phyloP scores from a whole-genome alignment of 176 grass and related monocot genomes.

The Avena atlantica region DNA sequence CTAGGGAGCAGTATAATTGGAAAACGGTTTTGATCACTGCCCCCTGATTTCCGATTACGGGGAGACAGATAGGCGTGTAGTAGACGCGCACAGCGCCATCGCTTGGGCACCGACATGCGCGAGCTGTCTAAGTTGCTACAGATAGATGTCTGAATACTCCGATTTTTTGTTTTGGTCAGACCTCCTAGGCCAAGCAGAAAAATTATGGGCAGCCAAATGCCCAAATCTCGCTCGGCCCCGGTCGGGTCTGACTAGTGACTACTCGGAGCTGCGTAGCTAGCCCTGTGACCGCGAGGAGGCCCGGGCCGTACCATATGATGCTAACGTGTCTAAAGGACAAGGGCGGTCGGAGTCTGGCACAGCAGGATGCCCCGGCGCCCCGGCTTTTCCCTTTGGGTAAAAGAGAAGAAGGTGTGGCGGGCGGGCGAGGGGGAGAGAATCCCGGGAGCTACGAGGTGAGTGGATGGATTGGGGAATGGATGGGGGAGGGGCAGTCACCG shows the following conservation, averaged over 20 bases:
- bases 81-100: not conserved
- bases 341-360: constrained; percentile 27
- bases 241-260: not conserved
- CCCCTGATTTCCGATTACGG: not conserved
- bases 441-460: not conserved
- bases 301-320: not conserved
- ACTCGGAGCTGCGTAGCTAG: not conserved
- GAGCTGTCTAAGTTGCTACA: not conserved
- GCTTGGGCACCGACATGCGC: not conserved
- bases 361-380: constrained; percentile 34
- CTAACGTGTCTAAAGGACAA: constrained; percentile 32
- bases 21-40: not conserved
- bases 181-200: not conserved
- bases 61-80: not conserved
- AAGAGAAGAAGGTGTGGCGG: not conserved
- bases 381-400: constrained; percentile 39
- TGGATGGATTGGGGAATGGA: not conserved
- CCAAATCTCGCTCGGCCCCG: not conserved
- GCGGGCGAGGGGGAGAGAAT: not conserved
- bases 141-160: not conserved
- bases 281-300: not conserved
- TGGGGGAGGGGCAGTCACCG: not conserved
- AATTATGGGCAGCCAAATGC: not conserved
- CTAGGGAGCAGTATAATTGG: not conserved
- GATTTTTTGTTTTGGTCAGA: not conserved